These are phyloP conservation scores for Atkinsonella hypoxylon DNA, from an alignment of 2,329 filamentous ascomycete species.

Conservation along the genomic window DNA sequence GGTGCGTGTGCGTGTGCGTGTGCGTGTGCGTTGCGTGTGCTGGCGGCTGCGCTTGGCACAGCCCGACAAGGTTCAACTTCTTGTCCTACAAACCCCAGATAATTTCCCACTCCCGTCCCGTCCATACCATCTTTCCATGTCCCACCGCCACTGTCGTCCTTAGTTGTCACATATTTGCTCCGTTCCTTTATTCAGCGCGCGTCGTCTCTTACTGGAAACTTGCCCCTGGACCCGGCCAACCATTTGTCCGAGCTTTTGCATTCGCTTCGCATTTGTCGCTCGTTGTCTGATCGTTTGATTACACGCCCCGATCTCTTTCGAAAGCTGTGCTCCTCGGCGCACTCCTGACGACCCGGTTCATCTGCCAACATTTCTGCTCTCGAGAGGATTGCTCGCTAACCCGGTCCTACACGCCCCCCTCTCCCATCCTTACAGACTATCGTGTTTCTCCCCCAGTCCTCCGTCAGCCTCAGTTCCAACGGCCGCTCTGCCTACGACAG, in stretches of 20 bases:
- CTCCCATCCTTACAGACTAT: not conserved
- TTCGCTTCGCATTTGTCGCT: conserved; percentile 6
- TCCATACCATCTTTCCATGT: conserved; percentile 17
- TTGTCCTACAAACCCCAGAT: conserved; percentile 16
- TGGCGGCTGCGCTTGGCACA: conserved; percentile 10
- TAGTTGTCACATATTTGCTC: conserved; percentile 6
- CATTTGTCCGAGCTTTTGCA: conserved; percentile 7
- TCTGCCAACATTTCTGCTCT: conserved; percentile 1
- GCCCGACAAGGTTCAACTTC: conserved; percentile 8
- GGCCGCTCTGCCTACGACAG: not conserved
- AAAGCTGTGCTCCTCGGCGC: conserved; percentile 9
- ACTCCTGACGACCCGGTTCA: conserved; percentile 10
- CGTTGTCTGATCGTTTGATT: conserved; percentile 2
- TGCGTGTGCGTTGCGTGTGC: no score
- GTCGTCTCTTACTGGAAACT: conserved; percentile 6
- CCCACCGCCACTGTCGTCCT: conserved; percentile 10
- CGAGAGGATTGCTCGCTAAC: not conserved
- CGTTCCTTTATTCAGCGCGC: conserved; percentile 8
- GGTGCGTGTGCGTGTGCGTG: not conserved
- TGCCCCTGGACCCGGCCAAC: conserved; percentile 9
- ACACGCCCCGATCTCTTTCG: conserved; percentile 6
- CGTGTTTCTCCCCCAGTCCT: not conserved
- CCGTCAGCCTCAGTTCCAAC: conserved; percentile 4
- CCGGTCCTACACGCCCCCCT: conserved; percentile 4
- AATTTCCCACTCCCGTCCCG: conserved; percentile 13